Conservation (phyloP, 208 protist genomes). For the Leishmania mexicana region DNA sequence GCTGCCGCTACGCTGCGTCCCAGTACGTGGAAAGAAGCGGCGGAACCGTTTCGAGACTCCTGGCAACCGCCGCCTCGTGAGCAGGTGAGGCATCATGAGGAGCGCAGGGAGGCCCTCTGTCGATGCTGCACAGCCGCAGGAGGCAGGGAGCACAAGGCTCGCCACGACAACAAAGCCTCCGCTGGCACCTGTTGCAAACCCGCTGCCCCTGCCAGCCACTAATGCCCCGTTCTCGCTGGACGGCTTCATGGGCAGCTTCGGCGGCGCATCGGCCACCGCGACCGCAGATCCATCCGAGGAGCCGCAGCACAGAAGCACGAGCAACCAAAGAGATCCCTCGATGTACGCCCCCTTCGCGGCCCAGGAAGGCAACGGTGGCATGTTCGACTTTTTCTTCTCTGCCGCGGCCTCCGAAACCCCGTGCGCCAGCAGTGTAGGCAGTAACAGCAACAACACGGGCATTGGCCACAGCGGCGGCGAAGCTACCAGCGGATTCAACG, state of each 20-base stretch:
- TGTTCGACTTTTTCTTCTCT: conserved; percentile 20
- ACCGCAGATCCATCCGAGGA: not conserved
- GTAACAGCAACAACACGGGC: not conserved
- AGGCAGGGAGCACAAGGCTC: not conserved
- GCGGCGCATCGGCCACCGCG: not conserved
- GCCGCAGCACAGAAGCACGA: not conserved
- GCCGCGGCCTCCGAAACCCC: not conserved
- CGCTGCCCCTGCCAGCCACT: not conserved
- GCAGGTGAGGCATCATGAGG: not conserved
- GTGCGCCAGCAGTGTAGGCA: not conserved
- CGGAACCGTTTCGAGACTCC: not conserved
- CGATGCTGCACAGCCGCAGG: not conserved
- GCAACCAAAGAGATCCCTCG: not conserved
- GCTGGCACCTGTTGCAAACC: not conserved
- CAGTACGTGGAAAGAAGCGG: too few species aligned
- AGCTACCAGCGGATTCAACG: not conserved
- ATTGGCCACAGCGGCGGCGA: not conserved
- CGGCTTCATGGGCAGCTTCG: conserved; percentile 16
- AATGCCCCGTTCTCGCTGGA: conserved; percentile 22
- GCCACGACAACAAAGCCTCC: not conserved
- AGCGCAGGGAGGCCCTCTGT: not conserved
- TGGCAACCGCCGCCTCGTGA: not conserved
- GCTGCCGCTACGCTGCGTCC: not conserved
- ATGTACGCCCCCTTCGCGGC: not conserved
- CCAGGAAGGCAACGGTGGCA: not conserved